Evolutionary conservation across 176 grass and related monocot genomes (phyloP), one percentile per base, ranked within the genome.

Genomic region (Rhynchospora breviuscula): DNA sequence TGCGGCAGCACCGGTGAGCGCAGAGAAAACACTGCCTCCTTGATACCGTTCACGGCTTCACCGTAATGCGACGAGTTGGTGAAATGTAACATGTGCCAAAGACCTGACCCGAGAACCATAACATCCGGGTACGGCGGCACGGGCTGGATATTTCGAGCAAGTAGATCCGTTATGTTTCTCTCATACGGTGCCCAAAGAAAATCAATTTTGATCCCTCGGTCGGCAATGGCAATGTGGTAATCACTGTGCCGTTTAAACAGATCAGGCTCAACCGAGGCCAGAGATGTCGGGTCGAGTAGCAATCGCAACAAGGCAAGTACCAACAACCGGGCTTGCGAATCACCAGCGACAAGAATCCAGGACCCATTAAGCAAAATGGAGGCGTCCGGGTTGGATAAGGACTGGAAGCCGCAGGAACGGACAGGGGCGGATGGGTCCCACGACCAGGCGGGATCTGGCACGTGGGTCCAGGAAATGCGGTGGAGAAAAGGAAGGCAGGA

Each of bases 161-260:
- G 81, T 63, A 92, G 68, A 9, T 87, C 85, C 1, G 92, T 98
- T 79, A 98, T 84, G 81, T 98, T 98, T 82, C 51, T 25, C 85
- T 94, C 92, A 81, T 90, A 98, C 11, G 95, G 95, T 47, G 92
- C 92, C 95, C 95, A 98, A 81, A 98, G 49, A 86, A 98, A 98
- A 63, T 98, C 95, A 23, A 97, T 80, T 4, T 85, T 88, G 84
- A 97, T 92, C 78, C 87, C 92, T 49, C 88, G 71, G 17, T 87
- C 52, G 0, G 90, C 83, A 7, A 97, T 79, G 18, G 81, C 45
- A 9, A 86, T 70, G 13, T 82, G 87, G 85, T 97, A 97, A 83
- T 97, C 89, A 81, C 85, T 92, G 88, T 97, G 95, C 81, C 95
- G 87, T 11, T 85, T 90, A 85, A 94, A 94, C 7, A 97, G 90